Evolutionary conservation across 2,329 filamentous ascomycete species (phyloP).

Genomic region (Hypoxylon sp.): DNA sequence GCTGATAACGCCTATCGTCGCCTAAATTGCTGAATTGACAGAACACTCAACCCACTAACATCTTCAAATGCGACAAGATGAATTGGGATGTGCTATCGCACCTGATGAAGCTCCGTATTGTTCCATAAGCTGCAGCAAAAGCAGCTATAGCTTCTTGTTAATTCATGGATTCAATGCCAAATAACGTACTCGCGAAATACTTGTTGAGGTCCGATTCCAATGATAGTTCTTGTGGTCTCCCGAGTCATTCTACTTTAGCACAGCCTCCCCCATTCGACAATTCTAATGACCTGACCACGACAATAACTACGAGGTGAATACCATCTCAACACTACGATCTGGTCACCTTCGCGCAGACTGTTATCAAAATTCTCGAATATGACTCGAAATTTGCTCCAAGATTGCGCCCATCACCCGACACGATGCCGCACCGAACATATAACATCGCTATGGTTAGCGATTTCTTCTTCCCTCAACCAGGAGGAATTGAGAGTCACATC

Average conservation of each 20-base stretch:
- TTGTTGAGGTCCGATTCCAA: background rate
- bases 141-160: background rate
- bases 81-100: slow-evolving; percentile 4
- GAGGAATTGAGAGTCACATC: slow-evolving; percentile 97
- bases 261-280: background rate
- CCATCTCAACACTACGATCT: background rate
- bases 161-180: background rate
- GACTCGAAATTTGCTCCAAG: slow-evolving; percentile 35
- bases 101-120: background rate
- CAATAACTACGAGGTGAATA: background rate
- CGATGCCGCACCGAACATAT: slow-evolving; percentile 71
- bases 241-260: background rate
- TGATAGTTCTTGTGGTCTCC: slow-evolving; percentile 3
- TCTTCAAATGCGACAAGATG: slow-evolving; percentile 23
- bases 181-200: background rate
- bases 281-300: slow-evolving; percentile 12
- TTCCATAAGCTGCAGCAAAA: background rate
- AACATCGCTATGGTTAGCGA: slow-evolving; percentile 95
- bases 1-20: background rate
- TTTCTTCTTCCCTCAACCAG: slow-evolving; percentile 98
- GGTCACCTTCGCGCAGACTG: background rate
- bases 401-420: slow-evolving; percentile 48
- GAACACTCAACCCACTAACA: slow-evolving; percentile 10
- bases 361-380: slow-evolving; percentile 40
- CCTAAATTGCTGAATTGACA: background rate